Evolutionary conservation across 1,284 basidiomycete genomes (phyloP), one percentile per base, ranked within the genome.

Genomic region (Exobasidium cylindrosporum): DNA sequence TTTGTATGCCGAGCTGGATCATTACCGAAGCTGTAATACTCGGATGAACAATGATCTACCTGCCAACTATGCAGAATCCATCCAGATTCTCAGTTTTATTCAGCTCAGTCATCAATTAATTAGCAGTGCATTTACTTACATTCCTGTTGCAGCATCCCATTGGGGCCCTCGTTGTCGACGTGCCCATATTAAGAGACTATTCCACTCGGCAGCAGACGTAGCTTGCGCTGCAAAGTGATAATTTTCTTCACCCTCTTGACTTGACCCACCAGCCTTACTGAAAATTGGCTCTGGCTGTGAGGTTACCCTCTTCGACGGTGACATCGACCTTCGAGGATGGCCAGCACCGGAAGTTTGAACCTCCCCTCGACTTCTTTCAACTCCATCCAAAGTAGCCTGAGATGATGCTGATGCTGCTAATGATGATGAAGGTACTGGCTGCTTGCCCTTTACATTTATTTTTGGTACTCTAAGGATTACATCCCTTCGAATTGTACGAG

Each of bases 131-230:
- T 7, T 40, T 17, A 17, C 35, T 40, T 40, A 40, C 62, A 61
- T 53, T 2, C 28, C 62, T 14, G 73, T 73, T 11, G 57, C 61
- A 23, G 54, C 54, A 54, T 75, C 73, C 73, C 73, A 75, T 52
- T 75, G 73, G 0, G 73, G 66, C n/a, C 73, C 73, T 17, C 73
- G 52, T 44, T 69, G 67, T 26, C 70, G 61, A 1, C 73, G 44
- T 10, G 73, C 73, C 73, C 73, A 75, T 4, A 72, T 57, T 1
- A 75, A 63, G 11, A 75, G 55, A 24, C 63, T 66, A 66, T 75
- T 75, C 73, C 73, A 75, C 7, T 70, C 69, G 6, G 73, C 73
- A 1, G 73, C 62, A 2, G 69, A 72, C 1, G 71, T 72, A 29
- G 64, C 65, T 7, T 55, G 32, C 21, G 7, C 24, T 5, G 32